Base-by-base conservation (phyloP, 164 flowering plant genomes). In the Piper longum region DNA sequence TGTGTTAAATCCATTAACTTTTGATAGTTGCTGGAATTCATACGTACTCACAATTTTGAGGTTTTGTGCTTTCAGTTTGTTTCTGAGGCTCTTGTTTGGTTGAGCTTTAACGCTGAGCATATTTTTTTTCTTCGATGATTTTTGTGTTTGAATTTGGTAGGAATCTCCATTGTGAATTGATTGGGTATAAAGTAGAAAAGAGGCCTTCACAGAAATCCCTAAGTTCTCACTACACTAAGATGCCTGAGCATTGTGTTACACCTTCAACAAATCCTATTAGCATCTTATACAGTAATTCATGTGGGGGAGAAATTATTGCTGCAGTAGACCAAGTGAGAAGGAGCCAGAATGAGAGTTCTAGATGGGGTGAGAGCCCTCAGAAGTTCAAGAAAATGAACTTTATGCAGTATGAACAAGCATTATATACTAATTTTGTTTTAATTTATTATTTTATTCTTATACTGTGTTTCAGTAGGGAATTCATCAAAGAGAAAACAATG, bases 151-250 rank as follows among this genome's bases (percentile, higher is more conserved):
- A 41, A 64, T 8, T 44, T 71, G 48, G 45, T 71, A 86, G 92
- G 92, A 81, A 86, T 74, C 66, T 58, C 67, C 86, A 86, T 60
- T 82, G 87, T 70, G 80, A 69, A 66, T 70, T 82, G 62, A 76
- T 86, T 73, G 92, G 92, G 56, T 81, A 71, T 54, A 41, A 75
- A 43, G 84, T 70, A 57, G 61, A 8, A 7, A 74, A 66, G 19
- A 80, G 75, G 52, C 56, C 67, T 62, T 57, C 65, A 26, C 75
- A 60, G 60, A 45, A 48, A 52, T 54, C 67, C 4, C 19, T 14
- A 18, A 43, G 73, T 18, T 36, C 59, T 57, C 7, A 39, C 1
- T 1, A 6, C 3, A 57, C 26, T 57, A 5, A 1, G 11, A 57
- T 5, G 13, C 62, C n/a, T 41, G 43, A n/a, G 12, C 59, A 19